These are phyloP conservation scores for Fusarium xyrophilum DNA, from an alignment of 2,329 filamentous ascomycete genomes.

Conservation along the genomic window DNA sequence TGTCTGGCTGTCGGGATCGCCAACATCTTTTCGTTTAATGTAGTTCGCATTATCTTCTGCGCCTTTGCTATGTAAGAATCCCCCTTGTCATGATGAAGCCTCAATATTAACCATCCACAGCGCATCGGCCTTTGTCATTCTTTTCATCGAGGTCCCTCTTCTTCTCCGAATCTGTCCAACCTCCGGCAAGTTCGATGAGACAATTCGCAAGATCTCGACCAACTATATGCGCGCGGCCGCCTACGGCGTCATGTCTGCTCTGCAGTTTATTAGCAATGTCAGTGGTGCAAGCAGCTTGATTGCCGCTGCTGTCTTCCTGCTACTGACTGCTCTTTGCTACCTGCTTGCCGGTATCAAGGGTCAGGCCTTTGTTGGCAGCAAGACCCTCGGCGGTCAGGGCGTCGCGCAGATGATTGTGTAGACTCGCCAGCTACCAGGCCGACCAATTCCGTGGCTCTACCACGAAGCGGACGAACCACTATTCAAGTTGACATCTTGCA, in stretches of 20 bases:
- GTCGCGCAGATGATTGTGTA: constrained; percentile 98
- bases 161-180: constrained; percentile 98
- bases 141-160: constrained; percentile 90
- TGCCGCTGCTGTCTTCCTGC: constrained; percentile 82
- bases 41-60: constrained; percentile 59
- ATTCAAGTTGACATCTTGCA: neutral
- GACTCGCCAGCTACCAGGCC: constrained; percentile 27
- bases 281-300: constrained; percentile 74
- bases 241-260: constrained; percentile 78
- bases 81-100: neutral
- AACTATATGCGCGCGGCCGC: constrained; percentile 96
- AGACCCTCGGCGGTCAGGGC: constrained; percentile 92
- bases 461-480: neutral
- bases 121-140: constrained; percentile 72
- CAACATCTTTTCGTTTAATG: constrained; percentile 66
- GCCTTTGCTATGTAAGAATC: constrained; percentile 61
- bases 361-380: constrained; percentile 88
- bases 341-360: constrained; percentile 78
- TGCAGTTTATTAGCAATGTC: constrained; percentile 86
- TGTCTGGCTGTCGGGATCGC: constrained; percentile 74
- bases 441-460: neutral
- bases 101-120: constrained; percentile 51
- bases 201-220: constrained; percentile 90
- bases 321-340: constrained; percentile 82
- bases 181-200: constrained; percentile 83